Evolutionary conservation across 768 basidiomycete species (phyloP).

Genomic region (Lenzites betulinus): DNA sequence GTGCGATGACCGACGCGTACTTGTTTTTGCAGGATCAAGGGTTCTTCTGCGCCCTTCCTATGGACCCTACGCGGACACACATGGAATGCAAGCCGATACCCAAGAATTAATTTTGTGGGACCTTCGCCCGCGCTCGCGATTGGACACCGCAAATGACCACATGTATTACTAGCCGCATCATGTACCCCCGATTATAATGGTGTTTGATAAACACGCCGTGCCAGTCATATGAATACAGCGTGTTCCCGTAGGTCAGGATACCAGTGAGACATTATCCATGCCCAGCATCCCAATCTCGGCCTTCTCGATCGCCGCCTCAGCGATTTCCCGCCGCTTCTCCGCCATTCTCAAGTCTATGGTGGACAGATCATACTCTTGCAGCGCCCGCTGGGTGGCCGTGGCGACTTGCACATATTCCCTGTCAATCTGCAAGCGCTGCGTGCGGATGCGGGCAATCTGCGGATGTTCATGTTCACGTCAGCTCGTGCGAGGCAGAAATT

Average conservation of each 20-base stretch:
- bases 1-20: not conserved
- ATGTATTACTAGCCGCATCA: constrained; percentile 4
- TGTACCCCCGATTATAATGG: not conserved
- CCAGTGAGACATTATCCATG: constrained; percentile 41
- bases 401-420: constrained; percentile 11
- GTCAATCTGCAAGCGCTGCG: constrained; percentile 10
- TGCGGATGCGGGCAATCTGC: constrained; percentile 16
- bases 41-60: constrained; percentile 70
- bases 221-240: too few species aligned
- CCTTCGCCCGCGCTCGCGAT: not conserved
- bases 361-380: constrained; percentile 63
- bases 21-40: constrained; percentile 49
- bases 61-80: constrained; percentile 63
- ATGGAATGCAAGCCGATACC: constrained; percentile 73
- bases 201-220: too few species aligned
- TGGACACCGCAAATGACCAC: not conserved
- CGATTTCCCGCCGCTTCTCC: constrained; percentile 57
- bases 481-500: too few species aligned
- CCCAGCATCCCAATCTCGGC: constrained; percentile 64
- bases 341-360: constrained; percentile 60
- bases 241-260: too few species aligned
- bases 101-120: constrained; percentile 30
- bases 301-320: constrained; percentile 60
- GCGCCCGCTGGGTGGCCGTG: constrained; percentile 37
- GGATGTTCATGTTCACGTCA: not conserved